Evolutionary conservation across 2,329 filamentous ascomycete species (phyloP).

Genomic region (Iodosphaeria phyllophila): DNA sequence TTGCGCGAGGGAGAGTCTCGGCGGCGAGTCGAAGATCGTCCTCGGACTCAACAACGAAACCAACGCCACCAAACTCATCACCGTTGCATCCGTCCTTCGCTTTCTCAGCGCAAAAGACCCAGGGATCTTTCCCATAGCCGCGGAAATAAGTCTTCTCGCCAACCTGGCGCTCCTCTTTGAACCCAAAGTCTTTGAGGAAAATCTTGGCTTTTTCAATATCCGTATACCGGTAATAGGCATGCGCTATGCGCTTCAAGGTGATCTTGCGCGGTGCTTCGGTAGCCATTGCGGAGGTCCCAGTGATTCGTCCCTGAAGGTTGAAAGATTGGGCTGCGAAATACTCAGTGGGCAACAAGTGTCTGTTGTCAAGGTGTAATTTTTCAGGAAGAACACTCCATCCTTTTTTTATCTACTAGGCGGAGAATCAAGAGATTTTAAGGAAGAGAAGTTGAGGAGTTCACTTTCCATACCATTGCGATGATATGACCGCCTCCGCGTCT

Average conservation of each 20-base stretch:
- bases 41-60: constrained; percentile 35
- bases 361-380: too few relatives aligned
- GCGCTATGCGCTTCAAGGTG: constrained; percentile 15
- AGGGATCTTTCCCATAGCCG: constrained; percentile 41
- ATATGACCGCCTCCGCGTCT: too few relatives aligned
- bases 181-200: constrained; percentile 30
- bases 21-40: constrained; percentile 33
- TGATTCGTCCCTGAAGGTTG: not conserved
- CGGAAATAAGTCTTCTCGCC: constrained; percentile 35
- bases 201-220: constrained; percentile 20
- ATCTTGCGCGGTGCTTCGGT: constrained; percentile 10
- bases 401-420: too few relatives aligned
- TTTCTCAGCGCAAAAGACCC: constrained; percentile 33
- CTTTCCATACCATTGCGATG: too few relatives aligned
- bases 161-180: constrained; percentile 17
- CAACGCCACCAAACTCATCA: constrained; percentile 35
- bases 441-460: too few relatives aligned
- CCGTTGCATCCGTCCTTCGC: too few relatives aligned
- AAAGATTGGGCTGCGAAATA: too few relatives aligned
- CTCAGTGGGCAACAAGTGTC: too few relatives aligned
- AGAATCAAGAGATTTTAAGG: too few relatives aligned
- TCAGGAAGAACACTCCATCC: too few relatives aligned
- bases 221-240: constrained; percentile 28
- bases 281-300: constrained; percentile 8
- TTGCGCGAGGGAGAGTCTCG: constrained; percentile 24